Evolutionary conservation across 306 rosid species (phyloP).

Genomic region (Fragaria nilgerrensis): DNA sequence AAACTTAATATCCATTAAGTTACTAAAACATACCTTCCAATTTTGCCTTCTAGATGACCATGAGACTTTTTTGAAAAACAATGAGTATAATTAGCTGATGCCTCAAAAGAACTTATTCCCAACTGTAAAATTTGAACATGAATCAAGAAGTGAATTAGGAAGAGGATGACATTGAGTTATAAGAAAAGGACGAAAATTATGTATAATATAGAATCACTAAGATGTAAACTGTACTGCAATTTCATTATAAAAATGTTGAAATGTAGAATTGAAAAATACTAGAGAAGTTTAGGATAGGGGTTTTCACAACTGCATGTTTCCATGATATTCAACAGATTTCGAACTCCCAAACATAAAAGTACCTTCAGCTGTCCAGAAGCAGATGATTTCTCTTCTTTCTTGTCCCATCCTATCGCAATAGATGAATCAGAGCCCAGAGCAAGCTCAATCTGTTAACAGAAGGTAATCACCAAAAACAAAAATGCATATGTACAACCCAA

Average conservation of each 20-base stretch:
- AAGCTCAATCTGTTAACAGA: constrained; percentile 68
- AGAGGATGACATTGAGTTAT: not conserved
- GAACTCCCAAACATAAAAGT: constrained; percentile 24
- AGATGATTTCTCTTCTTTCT: constrained; percentile 66
- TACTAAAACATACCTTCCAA: constrained; percentile 70
- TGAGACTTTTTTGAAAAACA: constrained; percentile 82
- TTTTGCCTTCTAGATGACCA: constrained; percentile 73
- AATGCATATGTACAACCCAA: not conserved
- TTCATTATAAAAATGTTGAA: not conserved
- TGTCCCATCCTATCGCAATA: constrained; percentile 85
- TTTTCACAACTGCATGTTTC: not conserved
- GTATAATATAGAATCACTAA: not conserved
- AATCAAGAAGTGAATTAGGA: constrained; percentile 17
- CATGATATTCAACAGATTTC: not conserved
- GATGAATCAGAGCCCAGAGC: constrained; percentile 76
- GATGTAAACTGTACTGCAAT: not conserved
- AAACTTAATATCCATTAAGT: constrained; percentile 16
- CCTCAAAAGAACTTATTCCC: constrained; percentile 70
- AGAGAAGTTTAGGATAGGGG: not conserved
- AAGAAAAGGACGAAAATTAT: not conserved
- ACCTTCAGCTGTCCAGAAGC: constrained; percentile 94
- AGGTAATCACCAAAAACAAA: not conserved
- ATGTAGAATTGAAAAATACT: not conserved
- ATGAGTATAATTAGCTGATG: constrained; percentile 66
- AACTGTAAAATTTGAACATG: constrained; percentile 55